A percentile compares a stretch with the other conserved stretches of the same genome.
These are phyloP conservation scores for Aspergillus olivimuriae DNA, from an alignment of 495 filamentous ascomycete genomes.

Conservation along the genomic window DNA sequence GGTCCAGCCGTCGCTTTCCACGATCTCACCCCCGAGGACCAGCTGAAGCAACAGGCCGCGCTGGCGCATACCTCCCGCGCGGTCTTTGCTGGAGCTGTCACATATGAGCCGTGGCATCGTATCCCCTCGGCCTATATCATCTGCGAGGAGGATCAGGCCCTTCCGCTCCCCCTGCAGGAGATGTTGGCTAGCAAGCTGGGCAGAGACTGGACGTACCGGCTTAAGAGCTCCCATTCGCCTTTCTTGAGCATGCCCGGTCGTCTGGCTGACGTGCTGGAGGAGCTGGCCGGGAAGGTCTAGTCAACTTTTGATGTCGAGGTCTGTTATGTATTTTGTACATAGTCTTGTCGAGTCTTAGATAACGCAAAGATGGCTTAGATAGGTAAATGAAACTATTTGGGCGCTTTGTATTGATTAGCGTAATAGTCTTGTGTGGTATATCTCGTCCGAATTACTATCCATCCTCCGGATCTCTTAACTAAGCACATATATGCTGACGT, in stretches of 20 bases:
- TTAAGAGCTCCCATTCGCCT: slow-evolving; percentile 23
- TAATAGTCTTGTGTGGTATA: too few relatives aligned
- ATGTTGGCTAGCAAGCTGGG: slow-evolving; percentile 20
- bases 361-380: too few relatives aligned
- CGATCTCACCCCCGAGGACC: slow-evolving; percentile 17
- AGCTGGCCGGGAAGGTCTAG: not conserved
- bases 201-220: slow-evolving; percentile 14
- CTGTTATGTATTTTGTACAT: too few relatives aligned
- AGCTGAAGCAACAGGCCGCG: slow-evolving; percentile 11
- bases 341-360: too few relatives aligned
- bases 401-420: too few relatives aligned
- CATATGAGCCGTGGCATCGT: slow-evolving; percentile 18
- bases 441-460: too few relatives aligned
- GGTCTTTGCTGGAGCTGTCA: slow-evolving; percentile 18
- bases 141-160: slow-evolving; percentile 23
- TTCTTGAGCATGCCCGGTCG: slow-evolving; percentile 24
- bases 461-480: too few relatives aligned
- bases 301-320: not conserved
- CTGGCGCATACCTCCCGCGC: slow-evolving; percentile 16
- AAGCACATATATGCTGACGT: too few relatives aligned
- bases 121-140: slow-evolving; percentile 27
- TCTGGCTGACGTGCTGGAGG: not conserved
- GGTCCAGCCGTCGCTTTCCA: slow-evolving; percentile 14
- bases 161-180: slow-evolving; percentile 27
- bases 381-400: too few relatives aligned